A percentile compares a stretch with the other conserved stretches of the same genome.
These are phyloP conservation scores for Suillus variegatus DNA, from an alignment of 768 basidiomycete genomes.

Conservation along the genomic window DNA sequence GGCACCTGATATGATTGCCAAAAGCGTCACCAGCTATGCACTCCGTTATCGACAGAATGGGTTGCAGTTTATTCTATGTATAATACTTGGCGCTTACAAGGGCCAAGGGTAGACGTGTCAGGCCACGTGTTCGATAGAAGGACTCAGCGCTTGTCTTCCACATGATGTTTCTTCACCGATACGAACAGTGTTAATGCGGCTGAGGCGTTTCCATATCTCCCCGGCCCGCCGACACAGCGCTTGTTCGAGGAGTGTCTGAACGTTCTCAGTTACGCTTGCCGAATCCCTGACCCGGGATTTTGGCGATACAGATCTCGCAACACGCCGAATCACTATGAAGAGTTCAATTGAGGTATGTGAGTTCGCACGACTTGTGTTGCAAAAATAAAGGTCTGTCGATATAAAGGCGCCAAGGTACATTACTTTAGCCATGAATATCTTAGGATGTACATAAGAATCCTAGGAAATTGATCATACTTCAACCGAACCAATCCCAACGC, in stretches of 20 bases:
- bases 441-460: background rate
- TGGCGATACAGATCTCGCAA: background rate
- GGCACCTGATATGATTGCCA: background rate
- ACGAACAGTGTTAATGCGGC: background rate
- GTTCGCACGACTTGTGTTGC: background rate
- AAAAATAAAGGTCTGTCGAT: background rate
- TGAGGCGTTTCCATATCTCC: background rate
- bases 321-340: background rate
- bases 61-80: background rate
- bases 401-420: background rate
- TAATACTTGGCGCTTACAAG: background rate
- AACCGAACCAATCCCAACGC: conserved; percentile 25
- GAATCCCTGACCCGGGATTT: background rate
- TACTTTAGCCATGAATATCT: background rate
- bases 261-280: background rate
- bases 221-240: background rate
- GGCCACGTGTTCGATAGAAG: background rate
- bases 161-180: background rate
- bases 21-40: background rate
- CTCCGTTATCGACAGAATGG: background rate
- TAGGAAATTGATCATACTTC: conserved; percentile 5
- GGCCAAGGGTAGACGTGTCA: background rate
- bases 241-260: background rate
- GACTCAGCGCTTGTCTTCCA: background rate
- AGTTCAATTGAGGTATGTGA: background rate